Evolutionary conservation across 306 rosid genomes (phyloP), one percentile per base, ranked within the genome.

Genomic region (Canavalia ensiformis): DNA sequence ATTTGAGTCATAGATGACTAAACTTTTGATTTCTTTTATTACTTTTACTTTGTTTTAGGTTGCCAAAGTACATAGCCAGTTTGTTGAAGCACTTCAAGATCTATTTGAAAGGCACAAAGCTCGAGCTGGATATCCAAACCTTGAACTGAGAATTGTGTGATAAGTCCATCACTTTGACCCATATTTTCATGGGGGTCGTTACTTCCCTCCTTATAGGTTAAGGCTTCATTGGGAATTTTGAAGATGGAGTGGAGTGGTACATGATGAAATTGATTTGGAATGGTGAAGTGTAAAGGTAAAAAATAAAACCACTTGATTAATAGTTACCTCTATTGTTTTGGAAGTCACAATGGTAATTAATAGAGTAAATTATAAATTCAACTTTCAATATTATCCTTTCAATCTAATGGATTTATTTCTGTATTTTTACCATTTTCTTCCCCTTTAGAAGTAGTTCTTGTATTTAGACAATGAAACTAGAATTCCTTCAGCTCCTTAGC

Each of bases 61-160:
- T 64, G 78, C 78, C 6, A 86, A 83, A 78, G 83, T 84, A 55
- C 95, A 94, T 31, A 67, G 85, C 70, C 91, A 79, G 81, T 94
- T 89, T 81, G 84, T 92, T 67, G 84, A 90, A 86, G 90, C 94
- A 56, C 91, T 94, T 37, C 76, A 87, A 74, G 90, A 85, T 65
- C 92, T 94, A 75, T 94, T 94, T 47, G 97, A 92, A 30, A 79
- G 87, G 83, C 84, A 92, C 87, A 94, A 90, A 87, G 89, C 87
- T 68, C 82, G 54, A 72, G 90, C 71, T 65, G 97, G 98, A 60
- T 77, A 82, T 72, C 82, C 93, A 6, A 80, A 92, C 29, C 94
- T 89, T 70, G 86, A 87, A 13, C 72, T 90, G 85, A 90, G 68
- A 83, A 81, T 94, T 62, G 76, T 90, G 64, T 94, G 92, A 92